Conservation (phyloP, 495 filamentous ascomycete genomes). For the Neurospora sp. region DNA sequence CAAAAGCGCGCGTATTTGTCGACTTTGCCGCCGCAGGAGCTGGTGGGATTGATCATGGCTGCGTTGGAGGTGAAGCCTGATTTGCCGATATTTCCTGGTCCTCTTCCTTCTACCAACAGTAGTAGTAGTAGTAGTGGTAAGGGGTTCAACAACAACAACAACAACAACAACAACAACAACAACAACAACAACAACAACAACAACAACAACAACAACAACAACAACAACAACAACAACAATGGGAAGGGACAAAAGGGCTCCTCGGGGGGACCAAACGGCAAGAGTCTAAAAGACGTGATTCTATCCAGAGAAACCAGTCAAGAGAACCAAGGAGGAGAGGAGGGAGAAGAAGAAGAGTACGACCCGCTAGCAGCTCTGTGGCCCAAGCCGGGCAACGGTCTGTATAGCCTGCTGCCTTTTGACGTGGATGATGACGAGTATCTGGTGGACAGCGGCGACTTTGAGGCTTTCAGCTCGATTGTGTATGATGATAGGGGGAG, state of each 20-base stretch:
- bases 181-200: neutral
- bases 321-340: neutral
- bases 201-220: neutral
- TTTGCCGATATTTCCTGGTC: conserved; percentile 31
- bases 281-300: neutral
- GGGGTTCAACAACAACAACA: neutral
- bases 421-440: conserved; percentile 36
- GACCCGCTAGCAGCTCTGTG: conserved; percentile 49
- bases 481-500: conserved; percentile 34
- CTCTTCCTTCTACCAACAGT: conserved; percentile 3
- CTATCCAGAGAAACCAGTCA: neutral
- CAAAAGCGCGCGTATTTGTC: conserved; percentile 32
- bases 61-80: conserved; percentile 28
- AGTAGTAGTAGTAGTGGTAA: neutral
- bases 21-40: conserved; percentile 24
- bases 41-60: conserved; percentile 20
- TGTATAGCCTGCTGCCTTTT: conserved; percentile 30
- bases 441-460: conserved; percentile 37
- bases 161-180: neutral
- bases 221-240: neutral
- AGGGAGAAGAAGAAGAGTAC: conserved; percentile 16
- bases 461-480: conserved; percentile 43
- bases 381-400: conserved; percentile 52
- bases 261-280: conserved; percentile 5
- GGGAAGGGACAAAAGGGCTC: conserved; percentile 1